phyloP scores from a whole-genome alignment of 164 flowering plant species.

The Nelumbo lutea region DNA sequence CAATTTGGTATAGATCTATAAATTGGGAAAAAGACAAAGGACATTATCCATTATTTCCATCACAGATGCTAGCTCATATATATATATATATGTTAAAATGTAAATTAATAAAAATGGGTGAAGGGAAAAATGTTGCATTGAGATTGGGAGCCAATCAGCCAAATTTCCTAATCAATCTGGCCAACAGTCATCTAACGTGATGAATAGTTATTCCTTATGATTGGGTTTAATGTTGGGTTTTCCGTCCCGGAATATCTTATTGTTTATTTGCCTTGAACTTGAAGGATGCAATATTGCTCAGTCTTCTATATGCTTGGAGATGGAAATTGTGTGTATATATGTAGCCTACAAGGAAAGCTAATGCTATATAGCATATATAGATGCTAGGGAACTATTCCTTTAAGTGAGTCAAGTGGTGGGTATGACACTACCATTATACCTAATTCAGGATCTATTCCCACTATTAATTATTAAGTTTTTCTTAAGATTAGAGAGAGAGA shows the following conservation, averaged over 20 bases:
- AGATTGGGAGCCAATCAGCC: background rate
- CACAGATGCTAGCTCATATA: background rate
- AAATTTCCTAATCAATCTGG: conserved; percentile 12
- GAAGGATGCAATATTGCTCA: background rate
- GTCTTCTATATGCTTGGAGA: conserved; percentile 1
- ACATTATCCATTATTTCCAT: background rate
- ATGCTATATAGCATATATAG: conserved; percentile 9
- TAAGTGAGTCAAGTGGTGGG: conserved; percentile 12
- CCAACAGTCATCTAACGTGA: conserved; percentile 13
- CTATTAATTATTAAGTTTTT: conserved; percentile 3
- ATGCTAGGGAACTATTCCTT: conserved; percentile 4
- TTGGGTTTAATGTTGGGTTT: conserved; percentile 8
- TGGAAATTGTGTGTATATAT: background rate
- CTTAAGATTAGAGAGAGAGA: background rate
- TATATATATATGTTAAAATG: background rate
- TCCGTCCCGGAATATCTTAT: conserved; percentile 14
- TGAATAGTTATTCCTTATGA: conserved; percentile 2
- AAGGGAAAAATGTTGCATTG: conserved; percentile 5
- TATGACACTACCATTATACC: conserved; percentile 5
- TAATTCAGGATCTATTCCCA: conserved; percentile 19
- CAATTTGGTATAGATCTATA: background rate
- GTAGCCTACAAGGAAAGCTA: background rate
- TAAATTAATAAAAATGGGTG: background rate
- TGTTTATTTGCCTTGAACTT: conserved; percentile 3
- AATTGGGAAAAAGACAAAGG: background rate